These are phyloP conservation scores for Biancaea sappan DNA, from an alignment of 306 rosid genomes.

Conservation along the genomic window DNA sequence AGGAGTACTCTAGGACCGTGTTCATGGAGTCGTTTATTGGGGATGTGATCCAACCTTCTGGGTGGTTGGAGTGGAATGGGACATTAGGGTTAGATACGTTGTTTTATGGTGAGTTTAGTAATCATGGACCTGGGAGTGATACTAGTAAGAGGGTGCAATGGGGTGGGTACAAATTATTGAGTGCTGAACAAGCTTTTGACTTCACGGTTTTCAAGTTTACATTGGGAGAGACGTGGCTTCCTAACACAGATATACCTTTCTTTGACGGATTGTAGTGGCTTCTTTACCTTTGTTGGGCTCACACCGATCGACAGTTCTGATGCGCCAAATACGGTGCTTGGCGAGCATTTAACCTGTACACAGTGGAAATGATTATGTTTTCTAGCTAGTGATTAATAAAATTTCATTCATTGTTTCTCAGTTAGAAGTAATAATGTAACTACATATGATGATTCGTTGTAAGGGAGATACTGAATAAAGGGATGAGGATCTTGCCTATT, in stretches of 20 bases:
- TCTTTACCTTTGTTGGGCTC: no score
- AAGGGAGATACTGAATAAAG: no score
- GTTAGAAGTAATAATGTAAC: no score
- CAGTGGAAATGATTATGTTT: not conserved
- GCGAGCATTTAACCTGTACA: no score
- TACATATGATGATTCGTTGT: no score
- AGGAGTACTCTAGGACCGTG: conserved; percentile 73
- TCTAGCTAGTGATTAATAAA: not conserved
- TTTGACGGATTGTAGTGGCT: conserved; percentile 40
- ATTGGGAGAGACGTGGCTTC: conserved; percentile 75
- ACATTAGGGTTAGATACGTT: conserved; percentile 64
- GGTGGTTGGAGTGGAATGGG: conserved; percentile 84
- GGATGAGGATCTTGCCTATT: no score
- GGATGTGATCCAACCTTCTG: conserved; percentile 49
- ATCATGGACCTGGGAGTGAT: conserved; percentile 70
- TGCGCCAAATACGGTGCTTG: no score
- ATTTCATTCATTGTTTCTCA: not conserved
- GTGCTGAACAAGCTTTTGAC: conserved; percentile 61
- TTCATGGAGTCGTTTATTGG: conserved; percentile 76
- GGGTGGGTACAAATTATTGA: conserved; percentile 68
- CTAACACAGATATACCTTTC: conserved; percentile 66
- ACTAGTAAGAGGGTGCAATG: conserved; percentile 62
- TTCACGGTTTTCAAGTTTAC: conserved; percentile 70
- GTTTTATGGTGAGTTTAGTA: conserved; percentile 68
- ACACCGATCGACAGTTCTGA: no score